Evolutionary conservation across 1,139 yeast species (phyloP).

Genomic region (Pichia sp.): DNA sequence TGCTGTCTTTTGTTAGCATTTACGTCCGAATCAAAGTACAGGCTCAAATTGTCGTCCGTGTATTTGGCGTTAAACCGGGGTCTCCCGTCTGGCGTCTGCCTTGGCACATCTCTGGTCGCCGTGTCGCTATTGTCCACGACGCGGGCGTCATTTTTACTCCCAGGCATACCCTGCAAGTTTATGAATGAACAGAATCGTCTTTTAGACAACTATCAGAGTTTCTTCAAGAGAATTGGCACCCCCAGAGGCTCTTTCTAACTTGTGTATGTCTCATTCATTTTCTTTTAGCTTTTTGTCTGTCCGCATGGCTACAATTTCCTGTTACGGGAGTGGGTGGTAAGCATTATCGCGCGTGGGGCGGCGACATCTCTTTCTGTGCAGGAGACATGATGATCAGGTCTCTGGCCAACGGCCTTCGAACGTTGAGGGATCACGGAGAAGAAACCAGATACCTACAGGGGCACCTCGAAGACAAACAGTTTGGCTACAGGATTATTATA

Average conservation of each 20-base stretch:
- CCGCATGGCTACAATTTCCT: not conserved
- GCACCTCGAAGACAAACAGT: not conserved
- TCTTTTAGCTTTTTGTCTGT: not conserved
- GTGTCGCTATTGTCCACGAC: not conserved
- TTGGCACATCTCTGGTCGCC: not conserved
- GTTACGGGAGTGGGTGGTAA: not conserved
- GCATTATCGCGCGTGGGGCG: not conserved
- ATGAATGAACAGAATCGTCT: not conserved
- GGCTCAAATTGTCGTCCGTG: constrained; percentile 13
- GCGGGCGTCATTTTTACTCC: not conserved
- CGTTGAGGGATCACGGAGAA: not conserved
- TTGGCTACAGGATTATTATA: not conserved
- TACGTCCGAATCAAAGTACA: constrained; percentile 4
- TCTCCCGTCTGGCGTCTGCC: not conserved
- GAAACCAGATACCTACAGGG: not conserved
- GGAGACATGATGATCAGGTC: not conserved
- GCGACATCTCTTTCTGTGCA: not conserved
- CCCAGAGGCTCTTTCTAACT: not conserved
- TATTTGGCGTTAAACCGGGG: constrained; percentile 22
- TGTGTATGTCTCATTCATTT: not conserved
- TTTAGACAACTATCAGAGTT: not conserved
- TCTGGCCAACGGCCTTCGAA: not conserved
- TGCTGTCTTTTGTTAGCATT: not conserved
- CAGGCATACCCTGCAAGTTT: not conserved
- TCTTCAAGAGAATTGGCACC: not conserved